Percentiles rank a stretch among this genome's conserved stretches.
Evolutionary conservation across 2,329 filamentous ascomycete species (phyloP).

Genomic region (Aspergillus quadrilineatus): DNA sequence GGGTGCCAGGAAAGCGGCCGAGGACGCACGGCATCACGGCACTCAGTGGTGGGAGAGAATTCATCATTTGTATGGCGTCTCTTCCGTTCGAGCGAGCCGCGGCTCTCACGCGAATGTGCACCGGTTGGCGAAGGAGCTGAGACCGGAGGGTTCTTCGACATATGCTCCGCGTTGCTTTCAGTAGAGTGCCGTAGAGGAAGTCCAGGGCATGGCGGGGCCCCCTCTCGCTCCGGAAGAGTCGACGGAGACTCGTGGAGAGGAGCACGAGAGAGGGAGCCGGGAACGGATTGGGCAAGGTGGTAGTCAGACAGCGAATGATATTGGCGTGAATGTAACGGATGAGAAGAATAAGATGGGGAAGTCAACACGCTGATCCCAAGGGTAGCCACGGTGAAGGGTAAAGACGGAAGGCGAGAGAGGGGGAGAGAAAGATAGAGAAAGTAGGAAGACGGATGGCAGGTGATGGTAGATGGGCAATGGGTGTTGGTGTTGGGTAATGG

Average conservation of each 20-base stretch:
- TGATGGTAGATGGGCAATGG: no score
- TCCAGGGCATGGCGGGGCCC: conserved; percentile 40
- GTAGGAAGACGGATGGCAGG: no score
- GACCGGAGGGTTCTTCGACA: conserved; percentile 39
- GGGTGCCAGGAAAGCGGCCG: conserved; percentile 39
- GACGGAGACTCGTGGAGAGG: conserved; percentile 32
- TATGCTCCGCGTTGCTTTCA: conserved; percentile 36
- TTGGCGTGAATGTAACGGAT: conserved; percentile 32
- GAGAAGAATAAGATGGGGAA: conserved; percentile 30
- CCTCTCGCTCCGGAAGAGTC: conserved; percentile 40
- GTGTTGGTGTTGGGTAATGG: background rate
- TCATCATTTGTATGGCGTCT: conserved; percentile 22
- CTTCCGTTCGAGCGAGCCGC: conserved; percentile 24
- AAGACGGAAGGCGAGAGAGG: conserved; percentile 7
- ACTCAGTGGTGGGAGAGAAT: conserved; percentile 17
- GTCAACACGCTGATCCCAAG: conserved; percentile 39
- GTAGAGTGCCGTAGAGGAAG: conserved; percentile 23
- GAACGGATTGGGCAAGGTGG: conserved; percentile 22
- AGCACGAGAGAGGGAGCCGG: conserved; percentile 40
- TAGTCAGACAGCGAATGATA: conserved; percentile 32
- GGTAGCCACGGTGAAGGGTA: conserved; percentile 41
- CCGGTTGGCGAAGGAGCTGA: conserved; percentile 32
- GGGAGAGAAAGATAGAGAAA: conserved; percentile 1
- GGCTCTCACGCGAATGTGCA: conserved; percentile 24
- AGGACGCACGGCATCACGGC: conserved; percentile 28